Base-by-base conservation (phyloP, 768 basidiomycete genomes). In the Tylopilus balloui region DNA sequence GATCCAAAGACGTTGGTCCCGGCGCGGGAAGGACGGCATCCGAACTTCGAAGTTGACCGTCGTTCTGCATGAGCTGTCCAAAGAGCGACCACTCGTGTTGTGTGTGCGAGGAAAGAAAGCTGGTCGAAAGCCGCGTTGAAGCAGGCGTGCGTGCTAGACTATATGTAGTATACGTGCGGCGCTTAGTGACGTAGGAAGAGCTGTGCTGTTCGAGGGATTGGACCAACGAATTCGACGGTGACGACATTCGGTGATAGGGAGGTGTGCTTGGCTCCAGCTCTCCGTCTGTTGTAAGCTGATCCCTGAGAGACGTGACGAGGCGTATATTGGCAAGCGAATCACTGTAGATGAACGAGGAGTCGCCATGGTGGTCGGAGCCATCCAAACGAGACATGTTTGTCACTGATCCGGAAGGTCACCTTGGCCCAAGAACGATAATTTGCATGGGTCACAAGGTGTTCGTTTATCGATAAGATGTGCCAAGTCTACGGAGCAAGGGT, bases 291-390 rank as follows among this genome's bases (percentile, higher is more conserved):
- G 19, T 8, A n/a, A 61, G 42, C 20, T 54, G 46, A 23, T 64
- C 65, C 10, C 9, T 9, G 19, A 65, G 62, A n/a, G 67, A 69
- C 25, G 60, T 65, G 43, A 67, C 52, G 27, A 58, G 48, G 9
- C 51, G 15, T 31, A 35, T 11, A 10, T 40, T 42, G 43, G 42
- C 17, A 39, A 41, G 24, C 9, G 48, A 41, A 50, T 55, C 47
- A n/a, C 56, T 45, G 44, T 35, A 35, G 42, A 52, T 25, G 63
- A 90, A 90, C 59, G 93, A 71, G 79, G 88, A 86, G 74, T 89
- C 83, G 62, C 89, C 82, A 65, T 88, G 94, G 71, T 92, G 87
- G 71, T 83, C 84, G 19, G 92, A 76, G 59, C 78, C 78, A 52
- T 89, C 92, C 61, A 35, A 29, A 48, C 21, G 27, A 19, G 53